A percentile compares a stretch with the other conserved stretches of the same genome.
phyloP scores from a whole-genome alignment of 176 grass and related monocot genomes.

The Bromus sterilis region DNA sequence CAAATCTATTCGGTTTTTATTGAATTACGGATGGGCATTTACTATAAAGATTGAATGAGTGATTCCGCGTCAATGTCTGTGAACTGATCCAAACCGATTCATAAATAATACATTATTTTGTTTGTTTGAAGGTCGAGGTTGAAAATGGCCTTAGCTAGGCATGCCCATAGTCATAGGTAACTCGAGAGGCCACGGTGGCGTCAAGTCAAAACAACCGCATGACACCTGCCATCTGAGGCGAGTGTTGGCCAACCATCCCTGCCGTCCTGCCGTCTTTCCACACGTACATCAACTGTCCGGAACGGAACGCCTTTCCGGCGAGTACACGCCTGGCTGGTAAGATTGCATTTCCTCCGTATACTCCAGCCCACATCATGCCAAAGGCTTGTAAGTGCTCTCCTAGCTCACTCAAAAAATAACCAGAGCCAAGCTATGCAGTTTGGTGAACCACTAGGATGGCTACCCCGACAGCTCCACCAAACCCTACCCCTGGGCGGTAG shows the following conservation, averaged over 20 bases:
- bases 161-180: too few relatives aligned
- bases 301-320: neutral
- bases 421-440: neutral
- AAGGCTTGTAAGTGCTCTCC: neutral
- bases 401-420: neutral
- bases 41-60: too few relatives aligned
- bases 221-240: neutral
- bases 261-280: neutral
- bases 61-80: too few relatives aligned
- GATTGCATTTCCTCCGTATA: neutral
- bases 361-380: neutral
- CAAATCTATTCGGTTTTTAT: too few relatives aligned
- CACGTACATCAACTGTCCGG: neutral
- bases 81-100: too few relatives aligned
- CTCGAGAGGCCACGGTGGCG: too few relatives aligned
- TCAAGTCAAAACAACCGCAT: neutral
- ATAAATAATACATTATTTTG: too few relatives aligned
- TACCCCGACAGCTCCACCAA: neutral
- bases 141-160: too few relatives aligned
- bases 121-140: too few relatives aligned
- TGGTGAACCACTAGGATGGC: conserved; percentile 26
- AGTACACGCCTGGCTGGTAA: neutral
- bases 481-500: neutral
- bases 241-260: conserved; percentile 15
- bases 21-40: too few relatives aligned